These are phyloP conservation scores for Phyllosticta citrichinensis DNA, from an alignment of 2,329 filamentous ascomycete genomes.

Conservation along the genomic window DNA sequence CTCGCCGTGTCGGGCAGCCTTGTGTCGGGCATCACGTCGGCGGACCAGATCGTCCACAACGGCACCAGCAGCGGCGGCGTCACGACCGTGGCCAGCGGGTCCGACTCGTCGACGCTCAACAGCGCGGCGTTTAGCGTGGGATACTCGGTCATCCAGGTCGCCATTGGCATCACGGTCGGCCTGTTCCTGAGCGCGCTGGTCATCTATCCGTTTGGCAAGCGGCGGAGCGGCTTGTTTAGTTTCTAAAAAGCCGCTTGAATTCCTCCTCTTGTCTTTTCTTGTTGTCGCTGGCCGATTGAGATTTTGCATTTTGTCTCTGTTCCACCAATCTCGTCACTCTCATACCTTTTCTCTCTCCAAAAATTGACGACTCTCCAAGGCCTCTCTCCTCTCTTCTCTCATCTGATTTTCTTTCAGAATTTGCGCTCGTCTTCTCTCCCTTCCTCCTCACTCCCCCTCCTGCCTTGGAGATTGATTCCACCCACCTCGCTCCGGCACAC, in stretches of 20 bases:
- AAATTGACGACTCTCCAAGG: neutral
- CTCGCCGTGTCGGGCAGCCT: slow-evolving; percentile 48
- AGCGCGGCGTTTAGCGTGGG: slow-evolving; percentile 38
- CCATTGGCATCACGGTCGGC: slow-evolving; percentile 42
- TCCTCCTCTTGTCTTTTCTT: neutral
- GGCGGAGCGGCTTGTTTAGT: slow-evolving; percentile 34
- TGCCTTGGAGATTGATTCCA: neutral
- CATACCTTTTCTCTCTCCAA: neutral
- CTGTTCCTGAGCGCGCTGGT: slow-evolving; percentile 39
- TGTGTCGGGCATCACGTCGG: slow-evolving; percentile 46
- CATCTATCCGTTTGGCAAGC: slow-evolving; percentile 41
- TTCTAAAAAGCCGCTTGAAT: slow-evolving; percentile 16
- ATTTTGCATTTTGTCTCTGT: neutral
- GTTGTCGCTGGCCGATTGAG: neutral
- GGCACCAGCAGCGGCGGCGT: slow-evolving; percentile 32
- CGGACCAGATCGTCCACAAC: slow-evolving; percentile 44
- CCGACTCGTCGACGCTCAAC: slow-evolving; percentile 25
- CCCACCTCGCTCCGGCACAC: neutral
- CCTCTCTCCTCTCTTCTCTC: neutral
- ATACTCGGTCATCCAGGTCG: slow-evolving; percentile 40
- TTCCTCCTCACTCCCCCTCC: neutral
- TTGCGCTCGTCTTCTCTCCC: neutral
- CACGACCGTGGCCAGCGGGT: neutral
- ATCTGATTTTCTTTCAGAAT: no score
- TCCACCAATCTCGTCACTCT: neutral